Conservation (phyloP, 441 rosid genomes). For the Mallotus repandus region DNA sequence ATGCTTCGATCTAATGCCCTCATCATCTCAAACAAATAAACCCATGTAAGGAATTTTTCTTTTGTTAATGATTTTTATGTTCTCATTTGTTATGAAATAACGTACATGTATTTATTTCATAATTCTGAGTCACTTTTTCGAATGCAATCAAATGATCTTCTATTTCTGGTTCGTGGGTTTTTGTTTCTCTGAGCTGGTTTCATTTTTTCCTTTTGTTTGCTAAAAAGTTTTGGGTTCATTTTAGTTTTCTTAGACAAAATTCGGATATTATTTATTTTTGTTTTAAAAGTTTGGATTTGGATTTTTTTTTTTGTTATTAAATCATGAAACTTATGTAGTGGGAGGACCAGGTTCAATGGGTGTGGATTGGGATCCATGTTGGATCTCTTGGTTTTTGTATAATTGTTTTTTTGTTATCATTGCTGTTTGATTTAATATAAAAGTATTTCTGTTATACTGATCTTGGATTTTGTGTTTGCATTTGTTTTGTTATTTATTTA, state of each 20-base stretch:
- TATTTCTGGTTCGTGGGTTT: constrained; percentile 34
- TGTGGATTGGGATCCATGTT: constrained; percentile 81
- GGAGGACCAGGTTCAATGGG: constrained; percentile 56
- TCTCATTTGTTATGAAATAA: constrained; percentile 1
- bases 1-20: constrained; percentile 42
- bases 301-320: constrained; percentile 19
- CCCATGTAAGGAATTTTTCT: constrained; percentile 45
- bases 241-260: neutral
- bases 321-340: constrained; percentile 17
- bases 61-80: constrained; percentile 1
- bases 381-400: constrained; percentile 57
- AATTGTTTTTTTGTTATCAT: constrained; percentile 22
- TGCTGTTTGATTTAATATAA: constrained; percentile 26
- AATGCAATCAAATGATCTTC: constrained; percentile 51
- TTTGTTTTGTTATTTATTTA: constrained; percentile 9
- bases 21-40: constrained; percentile 29
- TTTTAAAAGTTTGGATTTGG: constrained; percentile 3
- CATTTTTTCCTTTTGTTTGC: constrained; percentile 34
- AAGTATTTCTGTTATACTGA: constrained; percentile 35
- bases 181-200: constrained; percentile 26
- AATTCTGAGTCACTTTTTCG: constrained; percentile 37
- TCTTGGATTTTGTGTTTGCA: constrained; percentile 53
- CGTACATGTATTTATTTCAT: neutral
- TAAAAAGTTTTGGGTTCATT: constrained; percentile 25
- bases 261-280: neutral